These are phyloP conservation scores for Lolium perenne DNA, from an alignment of 176 grass and related monocot genomes.

Conservation along the genomic window DNA sequence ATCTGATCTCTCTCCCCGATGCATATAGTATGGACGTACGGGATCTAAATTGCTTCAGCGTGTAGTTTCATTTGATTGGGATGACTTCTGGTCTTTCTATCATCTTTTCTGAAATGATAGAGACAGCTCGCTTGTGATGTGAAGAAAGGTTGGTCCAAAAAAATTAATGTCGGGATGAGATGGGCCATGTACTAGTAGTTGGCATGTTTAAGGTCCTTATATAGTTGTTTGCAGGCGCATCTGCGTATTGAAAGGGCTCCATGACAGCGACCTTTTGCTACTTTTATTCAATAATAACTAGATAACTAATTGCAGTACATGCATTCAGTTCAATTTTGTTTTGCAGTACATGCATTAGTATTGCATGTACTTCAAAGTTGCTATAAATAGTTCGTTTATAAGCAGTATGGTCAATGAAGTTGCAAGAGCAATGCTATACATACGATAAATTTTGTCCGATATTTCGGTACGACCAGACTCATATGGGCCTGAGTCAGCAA, in stretches of 20 bases:
- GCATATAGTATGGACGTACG: neutral
- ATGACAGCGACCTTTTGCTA: neutral
- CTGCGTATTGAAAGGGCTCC: neutral
- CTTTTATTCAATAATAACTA: neutral
- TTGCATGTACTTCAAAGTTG: conserved; percentile 1
- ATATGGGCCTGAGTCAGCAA: too few relatives aligned
- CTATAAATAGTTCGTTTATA: neutral
- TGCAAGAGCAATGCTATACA: too few relatives aligned
- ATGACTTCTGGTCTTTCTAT: neutral
- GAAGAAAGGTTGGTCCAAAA: neutral
- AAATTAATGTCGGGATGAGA: neutral
- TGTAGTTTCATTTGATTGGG: neutral
- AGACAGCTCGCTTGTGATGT: neutral
- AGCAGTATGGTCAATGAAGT: neutral
- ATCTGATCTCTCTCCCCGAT: neutral
- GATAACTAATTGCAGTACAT: neutral
- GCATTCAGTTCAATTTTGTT: neutral
- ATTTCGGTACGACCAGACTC: too few relatives aligned
- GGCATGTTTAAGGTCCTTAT: neutral
- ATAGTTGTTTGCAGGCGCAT: neutral
- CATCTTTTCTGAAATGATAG: neutral
- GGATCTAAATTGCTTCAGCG: neutral
- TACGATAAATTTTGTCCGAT: too few relatives aligned
- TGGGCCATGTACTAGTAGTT: neutral
- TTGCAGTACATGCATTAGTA: neutral